phyloP scores from a whole-genome alignment of 345 rosid genomes.

The Syzygium jambos region DNA sequence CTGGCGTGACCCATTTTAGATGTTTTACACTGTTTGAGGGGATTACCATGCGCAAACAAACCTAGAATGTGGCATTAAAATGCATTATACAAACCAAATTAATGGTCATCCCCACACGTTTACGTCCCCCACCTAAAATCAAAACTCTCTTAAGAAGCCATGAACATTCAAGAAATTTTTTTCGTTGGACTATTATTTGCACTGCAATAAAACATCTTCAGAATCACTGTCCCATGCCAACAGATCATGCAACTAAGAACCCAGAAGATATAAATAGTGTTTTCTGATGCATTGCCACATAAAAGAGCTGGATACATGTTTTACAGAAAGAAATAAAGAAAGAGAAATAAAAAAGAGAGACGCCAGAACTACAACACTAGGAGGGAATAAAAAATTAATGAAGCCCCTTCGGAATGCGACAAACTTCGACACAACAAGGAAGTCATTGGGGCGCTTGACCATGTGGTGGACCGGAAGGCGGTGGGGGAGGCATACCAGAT shows the following conservation, averaged over 20 bases:
- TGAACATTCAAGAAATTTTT: background rate
- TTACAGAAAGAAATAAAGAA: background rate
- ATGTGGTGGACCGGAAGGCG: slow-evolving; percentile 50
- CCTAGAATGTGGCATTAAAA: background rate
- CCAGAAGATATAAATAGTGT: background rate
- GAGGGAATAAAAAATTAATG: background rate
- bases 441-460: slow-evolving; percentile 16
- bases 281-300: background rate
- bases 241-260: background rate
- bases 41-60: background rate
- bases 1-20: background rate
- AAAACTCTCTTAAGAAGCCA: background rate
- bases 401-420: background rate
- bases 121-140: background rate
- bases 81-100: background rate
- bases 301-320: background rate
- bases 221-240: background rate
- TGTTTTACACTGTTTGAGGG: background rate
- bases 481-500: slow-evolving; percentile 30
- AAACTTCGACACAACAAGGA: background rate
- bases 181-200: background rate
- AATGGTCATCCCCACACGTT: background rate
- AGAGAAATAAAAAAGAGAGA: background rate
- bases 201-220: background rate
- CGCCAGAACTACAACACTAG: background rate